Evolutionary conservation across 2,329 filamentous ascomycete genomes (phyloP), one percentile per base, ranked within the genome.

Genomic region (Diplodia corticola): DNA sequence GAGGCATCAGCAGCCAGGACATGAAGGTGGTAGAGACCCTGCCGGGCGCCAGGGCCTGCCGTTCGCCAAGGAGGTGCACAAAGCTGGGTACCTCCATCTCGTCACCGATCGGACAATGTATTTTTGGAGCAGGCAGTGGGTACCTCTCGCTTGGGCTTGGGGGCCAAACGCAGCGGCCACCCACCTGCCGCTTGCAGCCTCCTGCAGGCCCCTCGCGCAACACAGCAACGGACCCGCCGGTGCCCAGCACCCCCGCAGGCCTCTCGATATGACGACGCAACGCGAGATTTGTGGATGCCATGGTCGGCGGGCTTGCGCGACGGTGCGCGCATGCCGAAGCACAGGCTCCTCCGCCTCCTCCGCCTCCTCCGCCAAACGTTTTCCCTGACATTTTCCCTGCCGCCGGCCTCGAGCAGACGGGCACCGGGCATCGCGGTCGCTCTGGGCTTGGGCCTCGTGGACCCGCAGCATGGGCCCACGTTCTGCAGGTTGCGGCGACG

Each of bases 61-160:
- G 54, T 59, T 59, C 54, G 54, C 54, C 54, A 59, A 59, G 54
- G 2, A 22, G 4, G 20, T 5, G 33, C 33, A 46, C 54, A 59
- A 44, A 15, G 35, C 26, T n/a, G n/a, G n/a, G n/a, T n/a, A 35
- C 3, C 55, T 46, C 55, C 30, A 46, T 48, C 40, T 50, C 61
- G 61, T 53, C 49, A 55, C 50, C 35, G 61, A 55, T 55, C 50
- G 51, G n/a, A 30, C 20, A 12, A 17, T 55, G 37, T 64, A 55
- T 65, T 65, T 65, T 65, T 65, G 63, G 63, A 5, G n/a, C 63
- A 44, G 30, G 17, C 24, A 28, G 63, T 65, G 63, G 63, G 63
- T 61, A 61, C 57, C 40, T 61, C 44, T 61, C 57, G 57, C 57
- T 61, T 61, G 33, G 20, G 63, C 30, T 15, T 55, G 50, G 63